These are phyloP conservation scores for Calycina herbarum DNA, from an alignment of 2,329 filamentous ascomycete species.

Conservation along the genomic window DNA sequence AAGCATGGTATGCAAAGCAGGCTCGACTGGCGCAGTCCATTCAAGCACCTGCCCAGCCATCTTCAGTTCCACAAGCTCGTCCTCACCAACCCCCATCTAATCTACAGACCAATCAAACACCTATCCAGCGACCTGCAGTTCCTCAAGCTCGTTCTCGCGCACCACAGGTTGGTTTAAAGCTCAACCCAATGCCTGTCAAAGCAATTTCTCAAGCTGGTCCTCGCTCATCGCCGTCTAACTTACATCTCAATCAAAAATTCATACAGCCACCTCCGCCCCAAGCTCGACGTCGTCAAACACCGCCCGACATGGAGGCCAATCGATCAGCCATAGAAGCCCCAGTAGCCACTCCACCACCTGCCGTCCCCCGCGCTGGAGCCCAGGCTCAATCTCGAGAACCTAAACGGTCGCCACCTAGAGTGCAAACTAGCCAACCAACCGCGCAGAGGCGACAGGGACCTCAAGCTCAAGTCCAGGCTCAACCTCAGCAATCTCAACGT, in stretches of 20 bases:
- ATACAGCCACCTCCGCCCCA: too few relatives aligned
- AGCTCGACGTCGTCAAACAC: too few relatives aligned
- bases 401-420: background rate
- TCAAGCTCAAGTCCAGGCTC: background rate
- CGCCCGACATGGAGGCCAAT: too few relatives aligned
- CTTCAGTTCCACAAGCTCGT: background rate
- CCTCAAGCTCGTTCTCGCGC: background rate
- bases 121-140: background rate
- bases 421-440: background rate
- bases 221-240: too few relatives aligned
- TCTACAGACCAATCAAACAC: background rate
- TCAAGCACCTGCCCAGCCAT: background rate
- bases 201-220: too few relatives aligned
- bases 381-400: background rate
- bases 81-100: background rate
- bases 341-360: too few relatives aligned
- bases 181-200: too few relatives aligned
- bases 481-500: background rate
- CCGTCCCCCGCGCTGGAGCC: too few relatives aligned
- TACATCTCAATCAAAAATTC: too few relatives aligned
- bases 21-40: background rate
- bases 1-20: conserved; percentile 14
- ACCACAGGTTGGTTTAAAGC: too few relatives aligned
- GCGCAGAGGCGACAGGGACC: background rate
- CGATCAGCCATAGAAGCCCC: too few relatives aligned